Conservation (phyloP, 2,329 filamentous ascomycete genomes). For the Simplicillium aogashimaense region DNA sequence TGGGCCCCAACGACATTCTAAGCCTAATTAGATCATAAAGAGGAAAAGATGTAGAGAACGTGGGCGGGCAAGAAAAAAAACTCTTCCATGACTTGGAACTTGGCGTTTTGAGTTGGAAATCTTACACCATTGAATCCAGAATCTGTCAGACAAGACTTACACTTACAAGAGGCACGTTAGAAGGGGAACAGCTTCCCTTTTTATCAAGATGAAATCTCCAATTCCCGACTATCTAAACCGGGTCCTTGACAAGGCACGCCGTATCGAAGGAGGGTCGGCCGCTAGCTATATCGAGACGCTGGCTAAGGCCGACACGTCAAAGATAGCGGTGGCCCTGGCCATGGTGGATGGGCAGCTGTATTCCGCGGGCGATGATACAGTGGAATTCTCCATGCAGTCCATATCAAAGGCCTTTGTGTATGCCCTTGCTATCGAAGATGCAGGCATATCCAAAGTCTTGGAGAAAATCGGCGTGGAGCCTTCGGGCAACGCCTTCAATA, state of each 20-base stretch:
- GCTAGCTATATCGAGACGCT: conserved; percentile 27
- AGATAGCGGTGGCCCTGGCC: conserved; percentile 25
- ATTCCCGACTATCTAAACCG: conserved; percentile 22
- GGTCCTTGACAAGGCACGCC: conserved; percentile 20
- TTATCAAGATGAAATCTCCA: conserved; percentile 19
- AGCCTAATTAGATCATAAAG: too few relatives aligned
- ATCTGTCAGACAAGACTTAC: too few relatives aligned
- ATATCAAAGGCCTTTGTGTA: conserved; percentile 31
- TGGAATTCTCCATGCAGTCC: conserved; percentile 30
- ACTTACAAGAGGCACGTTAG: too few relatives aligned
- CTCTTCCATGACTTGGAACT: too few relatives aligned
- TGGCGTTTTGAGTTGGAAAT: too few relatives aligned
- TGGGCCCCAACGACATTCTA: too few relatives aligned
- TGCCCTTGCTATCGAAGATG: conserved; percentile 27
- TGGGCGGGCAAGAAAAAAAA: too few relatives aligned
- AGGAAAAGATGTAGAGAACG: too few relatives aligned
- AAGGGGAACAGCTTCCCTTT: too few relatives aligned
- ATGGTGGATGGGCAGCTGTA: conserved; percentile 29
- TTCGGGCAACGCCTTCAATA: conserved; percentile 27
- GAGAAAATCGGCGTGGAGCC: conserved; percentile 29
- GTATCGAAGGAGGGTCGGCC: conserved; percentile 17
- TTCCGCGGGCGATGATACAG: conserved; percentile 24
- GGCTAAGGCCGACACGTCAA: conserved; percentile 26
- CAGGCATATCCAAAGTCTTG: conserved; percentile 21
- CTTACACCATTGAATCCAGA: too few relatives aligned